phyloP scores from a whole-genome alignment of 768 basidiomycete genomes.

The Boletus sp. region DNA sequence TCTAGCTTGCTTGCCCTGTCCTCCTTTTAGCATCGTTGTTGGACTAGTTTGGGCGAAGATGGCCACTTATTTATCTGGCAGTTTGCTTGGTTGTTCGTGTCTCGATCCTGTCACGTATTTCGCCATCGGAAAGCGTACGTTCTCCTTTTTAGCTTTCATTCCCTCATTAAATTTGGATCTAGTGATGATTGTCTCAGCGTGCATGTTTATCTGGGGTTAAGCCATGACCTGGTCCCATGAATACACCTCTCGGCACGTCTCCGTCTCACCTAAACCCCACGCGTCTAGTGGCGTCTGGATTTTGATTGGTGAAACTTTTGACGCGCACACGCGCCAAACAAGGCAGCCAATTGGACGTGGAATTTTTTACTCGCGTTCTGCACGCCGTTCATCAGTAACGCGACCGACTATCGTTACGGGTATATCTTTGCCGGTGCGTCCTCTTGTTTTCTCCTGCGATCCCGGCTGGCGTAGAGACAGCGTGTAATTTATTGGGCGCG shows the following conservation, averaged over 20 bases:
- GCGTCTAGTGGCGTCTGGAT: conserved; percentile 63
- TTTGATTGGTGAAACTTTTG: conserved; percentile 72
- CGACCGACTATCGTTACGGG: conserved; percentile 62
- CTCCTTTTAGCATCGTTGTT: neutral
- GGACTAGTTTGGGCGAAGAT: conserved; percentile 59
- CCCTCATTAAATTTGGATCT: neutral
- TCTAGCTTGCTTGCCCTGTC: neutral
- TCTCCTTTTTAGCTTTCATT: neutral
- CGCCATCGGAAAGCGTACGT: conserved; percentile 52
- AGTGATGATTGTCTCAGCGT: conserved; percentile 68
- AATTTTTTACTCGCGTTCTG: conserved; percentile 76
- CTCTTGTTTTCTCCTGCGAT: neutral
- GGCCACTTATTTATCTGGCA: conserved; percentile 73
- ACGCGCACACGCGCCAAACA: conserved; percentile 72
- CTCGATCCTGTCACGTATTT: conserved; percentile 50
- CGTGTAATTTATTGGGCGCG: conserved; percentile 60
- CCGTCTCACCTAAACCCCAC: neutral
- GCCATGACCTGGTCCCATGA: conserved; percentile 67
- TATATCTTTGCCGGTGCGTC: conserved; percentile 64
- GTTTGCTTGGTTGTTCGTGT: conserved; percentile 66
- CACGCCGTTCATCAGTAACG: conserved; percentile 65
- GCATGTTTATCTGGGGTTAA: conserved; percentile 69
- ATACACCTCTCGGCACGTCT: conserved; percentile 1
- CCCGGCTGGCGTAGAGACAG: conserved; percentile 20
- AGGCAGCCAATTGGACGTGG: conserved; percentile 65